These are phyloP conservation scores for Oryza brachyantha DNA, from an alignment of 176 grass and related monocot species.

Conservation along the genomic window DNA sequence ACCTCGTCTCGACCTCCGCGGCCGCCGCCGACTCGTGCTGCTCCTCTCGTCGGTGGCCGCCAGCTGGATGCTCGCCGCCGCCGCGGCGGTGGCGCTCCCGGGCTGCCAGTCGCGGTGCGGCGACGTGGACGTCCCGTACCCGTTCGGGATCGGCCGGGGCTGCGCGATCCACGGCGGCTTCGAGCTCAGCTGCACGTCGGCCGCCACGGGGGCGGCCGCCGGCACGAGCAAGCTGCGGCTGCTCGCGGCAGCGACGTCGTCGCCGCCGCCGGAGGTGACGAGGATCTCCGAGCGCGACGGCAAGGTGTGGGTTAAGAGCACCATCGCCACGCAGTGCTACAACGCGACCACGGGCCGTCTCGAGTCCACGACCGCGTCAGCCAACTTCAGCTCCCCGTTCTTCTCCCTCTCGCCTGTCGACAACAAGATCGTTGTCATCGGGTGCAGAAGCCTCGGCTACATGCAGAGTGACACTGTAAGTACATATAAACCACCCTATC, in stretches of 20 bases:
- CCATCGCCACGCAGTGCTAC: background rate
- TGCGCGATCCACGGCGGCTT: background rate
- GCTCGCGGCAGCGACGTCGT: fast-evolving
- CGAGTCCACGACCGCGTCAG: fast-evolving
- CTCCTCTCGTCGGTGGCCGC: too few species aligned
- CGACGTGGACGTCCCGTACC: too few species aligned
- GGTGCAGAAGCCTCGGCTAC: slow-evolving; percentile 10
- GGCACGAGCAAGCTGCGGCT: background rate
- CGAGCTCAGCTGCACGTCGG: background rate
- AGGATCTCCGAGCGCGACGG: background rate
- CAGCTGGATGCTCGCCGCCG: too few species aligned
- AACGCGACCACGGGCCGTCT: fast-evolving
- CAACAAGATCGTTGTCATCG: slow-evolving; percentile 16
- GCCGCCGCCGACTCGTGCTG: too few species aligned
- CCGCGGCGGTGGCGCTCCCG: too few species aligned
- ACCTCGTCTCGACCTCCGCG: too few species aligned
- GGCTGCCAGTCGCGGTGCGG: too few species aligned
- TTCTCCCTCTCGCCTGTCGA: background rate
- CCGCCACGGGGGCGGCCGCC: background rate
- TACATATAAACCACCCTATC: too few species aligned
- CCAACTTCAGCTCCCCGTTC: background rate
- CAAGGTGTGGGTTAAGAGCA: background rate
- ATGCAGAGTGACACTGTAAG: background rate
- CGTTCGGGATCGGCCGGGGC: too few species aligned
- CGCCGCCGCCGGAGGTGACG: slow-evolving; percentile 8